Evolutionary conservation across 192 early-diverging fungal genomes (phyloP).

Genomic region (Gonapodya sp.): DNA sequence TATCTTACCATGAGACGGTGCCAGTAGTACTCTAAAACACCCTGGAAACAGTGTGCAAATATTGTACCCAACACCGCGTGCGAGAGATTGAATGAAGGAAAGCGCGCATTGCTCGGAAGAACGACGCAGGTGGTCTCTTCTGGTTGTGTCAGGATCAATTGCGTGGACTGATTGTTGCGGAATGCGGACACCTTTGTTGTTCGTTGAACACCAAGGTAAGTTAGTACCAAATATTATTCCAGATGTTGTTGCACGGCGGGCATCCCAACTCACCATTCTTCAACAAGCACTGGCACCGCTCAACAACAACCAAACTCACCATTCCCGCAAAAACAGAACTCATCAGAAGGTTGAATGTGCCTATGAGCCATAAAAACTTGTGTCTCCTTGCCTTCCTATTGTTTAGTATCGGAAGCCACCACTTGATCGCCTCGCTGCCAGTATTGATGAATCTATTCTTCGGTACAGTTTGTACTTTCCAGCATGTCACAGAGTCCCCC

Average conservation of each 20-base stretch:
- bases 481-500: background rate
- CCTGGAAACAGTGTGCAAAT: background rate
- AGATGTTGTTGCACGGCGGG: no score
- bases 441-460: background rate
- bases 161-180: background rate
- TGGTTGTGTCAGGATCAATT: background rate
- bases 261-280: background rate
- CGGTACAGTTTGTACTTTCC: background rate
- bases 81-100: background rate
- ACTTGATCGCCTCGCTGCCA: background rate
- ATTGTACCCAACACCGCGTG: background rate
- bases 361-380: background rate
- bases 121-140: background rate
- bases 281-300: background rate
- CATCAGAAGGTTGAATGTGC: background rate
- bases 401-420: constrained; percentile 1
- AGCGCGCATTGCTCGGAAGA: background rate
- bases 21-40: background rate
- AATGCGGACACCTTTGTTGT: no score
- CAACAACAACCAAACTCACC: background rate
- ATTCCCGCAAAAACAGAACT: background rate
- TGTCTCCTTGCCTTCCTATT: background rate
- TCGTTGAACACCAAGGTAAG: no score
- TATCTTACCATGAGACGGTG: background rate
- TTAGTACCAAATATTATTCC: no score